phyloP scores from a whole-genome alignment of 331 rosid species.

The Dryas integrifolia region DNA sequence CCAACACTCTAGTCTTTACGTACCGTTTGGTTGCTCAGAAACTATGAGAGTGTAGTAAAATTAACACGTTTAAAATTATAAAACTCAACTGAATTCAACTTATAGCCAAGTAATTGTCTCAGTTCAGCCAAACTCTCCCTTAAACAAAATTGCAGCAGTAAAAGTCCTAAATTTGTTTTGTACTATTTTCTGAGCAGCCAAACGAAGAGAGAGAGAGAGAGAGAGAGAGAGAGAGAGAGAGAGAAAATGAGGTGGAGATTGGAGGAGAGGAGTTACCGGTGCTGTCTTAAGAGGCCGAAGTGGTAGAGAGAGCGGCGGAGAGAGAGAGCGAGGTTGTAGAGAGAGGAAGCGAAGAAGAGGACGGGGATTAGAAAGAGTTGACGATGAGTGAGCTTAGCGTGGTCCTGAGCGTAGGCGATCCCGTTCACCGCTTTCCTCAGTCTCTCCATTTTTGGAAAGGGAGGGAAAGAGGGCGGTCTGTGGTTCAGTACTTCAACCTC shows the following conservation, averaged over 20 bases:
- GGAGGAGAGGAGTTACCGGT: constrained; percentile 39
- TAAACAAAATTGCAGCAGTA: neutral
- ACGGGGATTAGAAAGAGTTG: constrained; percentile 54
- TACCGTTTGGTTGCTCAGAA: neutral
- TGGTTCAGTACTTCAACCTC: neutral
- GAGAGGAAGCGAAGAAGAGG: constrained; percentile 57
- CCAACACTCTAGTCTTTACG: neutral
- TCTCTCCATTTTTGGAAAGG: constrained; percentile 53
- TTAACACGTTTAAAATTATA: neutral
- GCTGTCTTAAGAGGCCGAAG: constrained; percentile 37
- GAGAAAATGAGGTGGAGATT: neutral
- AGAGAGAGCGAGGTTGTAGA: constrained; percentile 59
- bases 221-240: neutral
- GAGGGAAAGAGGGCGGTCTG: neutral
- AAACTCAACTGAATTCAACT: neutral
- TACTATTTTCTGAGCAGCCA: constrained; percentile 12
- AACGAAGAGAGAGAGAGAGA: neutral
- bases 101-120: neutral
- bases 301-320: constrained; percentile 60
- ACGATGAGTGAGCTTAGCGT: constrained; percentile 43
- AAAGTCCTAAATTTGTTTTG: neutral
- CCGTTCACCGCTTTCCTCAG: constrained; percentile 51
- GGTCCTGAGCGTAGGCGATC: constrained; percentile 57
- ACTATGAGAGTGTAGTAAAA: neutral
- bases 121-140: neutral